Evolutionary conservation across 129 eudicot species (phyloP), one percentile per base, ranked within the genome.

Genomic region (Sambucus nigra): DNA sequence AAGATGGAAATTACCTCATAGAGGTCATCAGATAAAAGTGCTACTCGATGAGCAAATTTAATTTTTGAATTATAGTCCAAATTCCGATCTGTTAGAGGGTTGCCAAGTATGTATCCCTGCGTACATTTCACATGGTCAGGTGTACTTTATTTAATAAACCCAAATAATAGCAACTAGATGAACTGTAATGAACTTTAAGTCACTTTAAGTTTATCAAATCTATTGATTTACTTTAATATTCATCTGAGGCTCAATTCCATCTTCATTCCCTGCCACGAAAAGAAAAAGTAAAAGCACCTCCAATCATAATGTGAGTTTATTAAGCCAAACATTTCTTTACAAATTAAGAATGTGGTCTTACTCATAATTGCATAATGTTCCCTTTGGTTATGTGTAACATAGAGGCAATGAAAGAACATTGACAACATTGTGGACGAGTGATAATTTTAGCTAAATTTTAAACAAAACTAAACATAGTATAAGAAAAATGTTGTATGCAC

Each of bases 11-110:
- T 59, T 61, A 72, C 78, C 73, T 72, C 60, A 7, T 72, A 66
- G 12, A 72, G 51, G 11, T 66, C 69, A 47, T 72, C 64, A 19
- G 78, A 72, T 66, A 72, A 59, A 53, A 72, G 59, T 72, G 68
- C 68, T 10, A 72, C 19, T 8, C 73, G 52, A n/a, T 72, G 64
- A 17, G 78, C 73, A 47, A 54, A 67, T 55, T 52, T 62, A 29
- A 59, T 38, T 55, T 67, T 66, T 60, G 78, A 60, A 41, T 72
- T 72, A 20, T 50, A 60, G 20, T 72, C 78, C n/a, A 5, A 51
- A 35, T 51, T 45, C 25, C 52, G 54, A 42, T 72, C 69, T 0
- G 78, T 72, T 0, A 66, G 21, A 53, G 78, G 78, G 32, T 62
- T 60, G 40, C 68, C 60, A 38, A 66, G 40, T 20, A 55, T 5